Base-by-base conservation (phyloP, 1,139 yeast genomes). In the Blastobotrys arbuscula region DNA sequence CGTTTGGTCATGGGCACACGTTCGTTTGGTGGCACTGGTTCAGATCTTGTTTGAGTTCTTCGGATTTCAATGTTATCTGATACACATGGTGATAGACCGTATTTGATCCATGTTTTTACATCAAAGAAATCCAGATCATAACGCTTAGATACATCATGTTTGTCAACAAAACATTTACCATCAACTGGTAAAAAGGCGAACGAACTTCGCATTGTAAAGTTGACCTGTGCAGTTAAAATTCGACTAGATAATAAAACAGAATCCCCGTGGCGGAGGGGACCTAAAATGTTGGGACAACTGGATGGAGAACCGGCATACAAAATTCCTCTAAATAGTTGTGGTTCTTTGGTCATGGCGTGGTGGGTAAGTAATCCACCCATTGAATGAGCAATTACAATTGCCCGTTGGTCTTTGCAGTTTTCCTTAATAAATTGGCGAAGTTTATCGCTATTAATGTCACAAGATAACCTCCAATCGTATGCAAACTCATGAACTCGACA, bases 361-460 rank as follows among this genome's bases (percentile, higher is more conserved):
- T 87, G 96, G 0, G 95, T 81, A 19, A 89, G 75, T 20, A 89
- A 62, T 0, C 97, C 97, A 45, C 97, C 97, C 96, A 89, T 88
- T 0, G 96, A 87, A 65, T 89, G 97, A 0, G 94, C 94, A 49
- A 89, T 79, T 18, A 61, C 55, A 24, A 82, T 68, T 0, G 82
- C 74, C 3, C 85, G 86, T 54, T 77, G 76, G 30, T 58, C 54
- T 8, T 53, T 59, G 3, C 43, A 44, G 20, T 80, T 66, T 5
- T 69, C 57, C 41, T 67, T 62, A 23, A 89, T 65, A 52, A 74
- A 76, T 23, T 73, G 64, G 42, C 67, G 68, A 12, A 88, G 67
- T 55, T 80, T 75, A 8, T 67, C 62, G 5, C 86, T 70, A 21
- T 75, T 68, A 7, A 78, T 64, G 36, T 79, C 85, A 2, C 81